Evolutionary conservation across 257 asterid species (phyloP).

Genomic region (Thymus quinquecostatus): DNA sequence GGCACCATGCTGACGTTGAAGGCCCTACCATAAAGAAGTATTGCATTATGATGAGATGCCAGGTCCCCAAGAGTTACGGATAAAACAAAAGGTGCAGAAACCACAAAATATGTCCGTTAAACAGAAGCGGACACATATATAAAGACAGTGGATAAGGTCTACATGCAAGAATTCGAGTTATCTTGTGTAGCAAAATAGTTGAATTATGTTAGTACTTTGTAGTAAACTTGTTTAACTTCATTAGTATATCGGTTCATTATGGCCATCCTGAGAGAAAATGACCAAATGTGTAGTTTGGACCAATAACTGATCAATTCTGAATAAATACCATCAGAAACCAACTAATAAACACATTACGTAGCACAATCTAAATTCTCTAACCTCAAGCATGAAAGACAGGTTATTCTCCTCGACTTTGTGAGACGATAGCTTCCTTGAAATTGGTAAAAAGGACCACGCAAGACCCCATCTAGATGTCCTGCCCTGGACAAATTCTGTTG

Average conservation of each 20-base stretch:
- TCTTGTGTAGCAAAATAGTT: not conserved
- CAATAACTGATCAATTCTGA: not conserved
- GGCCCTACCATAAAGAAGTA: constrained; percentile 55
- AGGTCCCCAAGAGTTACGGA: constrained; percentile 8
- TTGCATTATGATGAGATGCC: constrained; percentile 28
- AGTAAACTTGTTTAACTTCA: constrained; percentile 11
- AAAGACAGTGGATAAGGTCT: not conserved
- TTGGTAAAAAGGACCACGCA: constrained; percentile 89
- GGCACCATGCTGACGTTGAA: constrained; percentile 69
- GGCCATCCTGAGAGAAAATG: constrained; percentile 3
- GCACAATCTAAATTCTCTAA: constrained; percentile 22
- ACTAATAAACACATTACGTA: not conserved
- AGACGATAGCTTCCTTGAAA: constrained; percentile 51
- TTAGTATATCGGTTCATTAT: not conserved
- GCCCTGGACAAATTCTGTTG: constrained; percentile 96
- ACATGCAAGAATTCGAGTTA: not conserved
- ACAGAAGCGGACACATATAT: not conserved
- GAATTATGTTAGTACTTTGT: not conserved
- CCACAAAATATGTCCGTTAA: not conserved
- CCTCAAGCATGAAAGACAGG: constrained; percentile 84
- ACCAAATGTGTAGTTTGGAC: constrained; percentile 13
- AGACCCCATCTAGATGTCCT: constrained; percentile 97
- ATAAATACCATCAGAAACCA: constrained; percentile 11
- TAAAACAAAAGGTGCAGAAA: constrained; percentile 8
- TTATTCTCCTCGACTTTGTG: constrained; percentile 52